Conservation (phyloP, 2,329 filamentous ascomycete species). For the Aspergillus felis region DNA sequence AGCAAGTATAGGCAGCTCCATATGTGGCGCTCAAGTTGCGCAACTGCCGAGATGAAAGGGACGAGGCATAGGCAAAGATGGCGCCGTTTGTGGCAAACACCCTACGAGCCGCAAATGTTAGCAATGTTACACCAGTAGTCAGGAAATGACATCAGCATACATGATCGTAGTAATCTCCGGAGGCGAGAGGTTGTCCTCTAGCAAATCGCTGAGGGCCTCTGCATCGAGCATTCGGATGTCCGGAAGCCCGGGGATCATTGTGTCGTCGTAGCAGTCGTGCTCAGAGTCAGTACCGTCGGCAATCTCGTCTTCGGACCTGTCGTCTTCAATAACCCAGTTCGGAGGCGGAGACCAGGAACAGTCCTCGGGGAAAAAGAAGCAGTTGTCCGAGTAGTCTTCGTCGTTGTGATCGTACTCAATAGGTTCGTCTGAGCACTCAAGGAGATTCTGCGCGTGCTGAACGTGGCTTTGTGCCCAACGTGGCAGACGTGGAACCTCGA, state of each 20-base stretch:
- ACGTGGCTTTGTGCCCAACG: slow-evolving; percentile 38
- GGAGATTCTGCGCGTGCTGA: slow-evolving; percentile 38
- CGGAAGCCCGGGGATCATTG: slow-evolving; percentile 39
- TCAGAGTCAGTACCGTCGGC: slow-evolving; percentile 11
- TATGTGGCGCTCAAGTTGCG: slow-evolving; percentile 42
- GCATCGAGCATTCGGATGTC: slow-evolving; percentile 44
- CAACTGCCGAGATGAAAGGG: slow-evolving; percentile 37
- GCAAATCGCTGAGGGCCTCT: slow-evolving; percentile 37
- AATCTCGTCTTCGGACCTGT: slow-evolving; percentile 15
- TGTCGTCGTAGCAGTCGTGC: slow-evolving; percentile 21
- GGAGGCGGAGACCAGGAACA: slow-evolving; percentile 37
- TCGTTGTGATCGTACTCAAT: slow-evolving; percentile 43
- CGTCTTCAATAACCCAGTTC: slow-evolving; percentile 26
- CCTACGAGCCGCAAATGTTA: slow-evolving; percentile 17
- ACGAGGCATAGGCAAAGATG: slow-evolving; percentile 41
- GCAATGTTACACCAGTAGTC: neutral
- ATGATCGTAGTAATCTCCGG: slow-evolving; percentile 43
- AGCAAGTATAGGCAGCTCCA: slow-evolving; percentile 41
- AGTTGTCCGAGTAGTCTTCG: slow-evolving; percentile 40
- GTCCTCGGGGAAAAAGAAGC: slow-evolving; percentile 43
- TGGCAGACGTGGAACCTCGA: slow-evolving; percentile 27
- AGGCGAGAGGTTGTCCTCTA: slow-evolving; percentile 41
- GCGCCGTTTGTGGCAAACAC: slow-evolving; percentile 43
- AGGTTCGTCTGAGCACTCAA: slow-evolving; percentile 38
- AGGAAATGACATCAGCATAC: slow-evolving; percentile 18